Evolutionary conservation across 345 rosid genomes (phyloP).

Genomic region (Citrus sp.): DNA sequence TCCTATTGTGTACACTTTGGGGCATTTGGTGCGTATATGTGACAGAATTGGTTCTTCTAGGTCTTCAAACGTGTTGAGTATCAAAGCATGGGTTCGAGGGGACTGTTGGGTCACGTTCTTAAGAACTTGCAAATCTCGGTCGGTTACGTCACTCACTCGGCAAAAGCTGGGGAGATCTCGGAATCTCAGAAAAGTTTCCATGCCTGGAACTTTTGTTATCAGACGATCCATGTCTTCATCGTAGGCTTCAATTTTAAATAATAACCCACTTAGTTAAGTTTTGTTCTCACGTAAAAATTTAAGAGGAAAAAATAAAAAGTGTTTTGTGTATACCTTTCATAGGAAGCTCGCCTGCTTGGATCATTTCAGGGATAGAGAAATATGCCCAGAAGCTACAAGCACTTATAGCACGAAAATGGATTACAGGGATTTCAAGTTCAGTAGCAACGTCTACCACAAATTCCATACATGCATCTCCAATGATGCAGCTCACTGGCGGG

Average conservation of each 20-base stretch:
- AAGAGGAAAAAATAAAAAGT: no score
- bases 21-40: constrained; percentile 16
- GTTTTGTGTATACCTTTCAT: constrained; percentile 17
- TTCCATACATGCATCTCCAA: constrained; percentile 24
- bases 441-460: constrained; percentile 20
- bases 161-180: constrained; percentile 42
- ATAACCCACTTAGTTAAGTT: background rate
- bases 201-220: constrained; percentile 18
- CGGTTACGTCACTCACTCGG: constrained; percentile 4
- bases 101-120: constrained; percentile 1
- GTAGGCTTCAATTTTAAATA: background rate
- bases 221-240: constrained; percentile 18
- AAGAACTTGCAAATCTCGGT: background rate
- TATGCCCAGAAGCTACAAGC: constrained; percentile 24
- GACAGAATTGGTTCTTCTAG: constrained; percentile 31
- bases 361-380: constrained; percentile 24
- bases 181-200: constrained; percentile 29
- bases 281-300: no score
- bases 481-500: constrained; percentile 17
- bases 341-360: constrained; percentile 35
- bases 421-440: constrained; percentile 15
- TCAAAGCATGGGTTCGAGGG: constrained; percentile 18
- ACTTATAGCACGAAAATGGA: constrained; percentile 24
- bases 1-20: constrained; percentile 33
- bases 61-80: constrained; percentile 46